Evolutionary conservation across 257 asterid genomes (phyloP).

Genomic region (Solanum gracilifrons): DNA sequence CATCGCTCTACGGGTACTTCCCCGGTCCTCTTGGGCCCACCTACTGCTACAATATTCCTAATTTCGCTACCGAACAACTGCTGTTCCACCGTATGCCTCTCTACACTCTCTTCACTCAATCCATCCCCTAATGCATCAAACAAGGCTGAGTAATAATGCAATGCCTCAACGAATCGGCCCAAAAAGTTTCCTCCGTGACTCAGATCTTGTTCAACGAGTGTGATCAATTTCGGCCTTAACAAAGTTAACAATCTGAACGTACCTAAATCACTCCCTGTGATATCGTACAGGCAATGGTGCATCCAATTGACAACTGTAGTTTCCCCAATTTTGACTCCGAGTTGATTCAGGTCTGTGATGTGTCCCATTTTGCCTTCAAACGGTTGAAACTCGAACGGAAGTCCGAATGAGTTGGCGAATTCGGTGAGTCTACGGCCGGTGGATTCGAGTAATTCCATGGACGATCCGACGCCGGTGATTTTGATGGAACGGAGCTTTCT

Average conservation of each 20-base stretch:
- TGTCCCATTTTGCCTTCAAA: conserved; percentile 66
- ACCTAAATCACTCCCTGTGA: conserved; percentile 61
- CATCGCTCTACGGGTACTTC: conserved; percentile 69
- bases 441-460: conserved; percentile 44
- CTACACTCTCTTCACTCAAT: conserved; percentile 50
- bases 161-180: conserved; percentile 75
- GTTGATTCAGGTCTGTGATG: conserved; percentile 26
- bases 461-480: conserved; percentile 76
- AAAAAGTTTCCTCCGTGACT: conserved; percentile 59
- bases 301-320: conserved; percentile 74
- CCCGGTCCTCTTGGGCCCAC: conserved; percentile 78
- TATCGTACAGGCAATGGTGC: conserved; percentile 83
- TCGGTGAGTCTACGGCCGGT: conserved; percentile 71
- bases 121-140: conserved; percentile 89
- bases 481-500: conserved; percentile 39
- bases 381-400: conserved; percentile 65
- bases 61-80: conserved; percentile 75
- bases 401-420: conserved; percentile 53
- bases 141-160: conserved; percentile 77
- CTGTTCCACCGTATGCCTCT: conserved; percentile 87
- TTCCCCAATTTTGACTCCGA: conserved; percentile 44
- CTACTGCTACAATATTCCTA: conserved; percentile 76
- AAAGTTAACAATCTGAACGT: conserved; percentile 36
- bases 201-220: conserved; percentile 69
- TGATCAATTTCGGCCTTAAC: conserved; percentile 62